A percentile compares a stretch with the other conserved stretches of the same genome.
Evolutionary conservation across 208 protist species (phyloP).

Genomic region (Leishmania tropica): DNA sequence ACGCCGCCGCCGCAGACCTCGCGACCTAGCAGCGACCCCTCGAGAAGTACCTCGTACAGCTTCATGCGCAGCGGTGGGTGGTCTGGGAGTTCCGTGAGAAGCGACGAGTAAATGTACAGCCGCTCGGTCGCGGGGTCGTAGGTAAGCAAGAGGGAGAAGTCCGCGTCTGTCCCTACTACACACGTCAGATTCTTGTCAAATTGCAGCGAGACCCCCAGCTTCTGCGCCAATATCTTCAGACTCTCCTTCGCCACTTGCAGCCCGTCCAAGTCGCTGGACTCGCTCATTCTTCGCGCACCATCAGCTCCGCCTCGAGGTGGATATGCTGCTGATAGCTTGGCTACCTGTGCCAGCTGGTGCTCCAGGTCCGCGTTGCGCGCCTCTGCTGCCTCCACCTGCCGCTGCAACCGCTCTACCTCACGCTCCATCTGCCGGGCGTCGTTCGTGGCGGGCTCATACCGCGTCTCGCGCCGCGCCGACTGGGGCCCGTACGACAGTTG

Average conservation of each 20-base stretch:
- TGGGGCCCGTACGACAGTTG: background rate
- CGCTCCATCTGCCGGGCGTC: slow-evolving; percentile 20
- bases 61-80: slow-evolving; percentile 54
- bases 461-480: background rate
- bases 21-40: slow-evolving; percentile 74
- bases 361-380: slow-evolving; percentile 25
- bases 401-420: slow-evolving; percentile 39
- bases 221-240: slow-evolving; percentile 44
- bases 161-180: slow-evolving; percentile 64
- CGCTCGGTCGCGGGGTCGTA: slow-evolving; percentile 78
- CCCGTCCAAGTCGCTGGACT: slow-evolving; percentile 28
- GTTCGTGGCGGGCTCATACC: background rate
- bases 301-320: background rate
- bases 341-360: slow-evolving; percentile 20
- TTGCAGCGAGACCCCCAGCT: slow-evolving; percentile 52
- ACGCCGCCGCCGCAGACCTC: slow-evolving; percentile 85
- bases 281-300: background rate
- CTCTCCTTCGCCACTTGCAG: slow-evolving; percentile 59
- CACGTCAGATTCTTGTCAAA: slow-evolving; percentile 81
- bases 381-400: slow-evolving; percentile 23
- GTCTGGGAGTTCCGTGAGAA: slow-evolving; percentile 60
- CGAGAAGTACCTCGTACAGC: slow-evolving; percentile 79
- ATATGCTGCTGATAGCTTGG: background rate
- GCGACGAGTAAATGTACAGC: slow-evolving; percentile 78
- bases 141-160: slow-evolving; percentile 71